A percentile compares a stretch with the other conserved stretches of the same genome.
Evolutionary conservation across 768 basidiomycete genomes (phyloP).

Genomic region (Podaxis rugospora): DNA sequence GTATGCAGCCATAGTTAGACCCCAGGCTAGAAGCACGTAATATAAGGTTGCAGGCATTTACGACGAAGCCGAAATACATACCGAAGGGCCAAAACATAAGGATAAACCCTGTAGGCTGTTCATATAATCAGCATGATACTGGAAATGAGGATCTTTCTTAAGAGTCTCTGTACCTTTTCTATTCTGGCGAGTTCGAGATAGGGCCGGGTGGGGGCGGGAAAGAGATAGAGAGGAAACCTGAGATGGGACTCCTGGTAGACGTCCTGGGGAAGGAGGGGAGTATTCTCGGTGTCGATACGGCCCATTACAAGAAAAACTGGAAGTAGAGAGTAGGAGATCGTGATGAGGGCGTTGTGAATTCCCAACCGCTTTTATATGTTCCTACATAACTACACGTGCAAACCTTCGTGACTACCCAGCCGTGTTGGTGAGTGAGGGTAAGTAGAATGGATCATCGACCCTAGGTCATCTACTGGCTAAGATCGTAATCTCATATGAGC

Average conservation of each 20-base stretch:
- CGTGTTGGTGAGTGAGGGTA: conserved; percentile 1
- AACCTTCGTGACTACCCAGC: conserved; percentile 3
- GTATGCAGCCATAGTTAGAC: conserved; percentile 47
- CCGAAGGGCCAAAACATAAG: conserved; percentile 55
- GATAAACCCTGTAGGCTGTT: conserved; percentile 44
- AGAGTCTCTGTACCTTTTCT: conserved; percentile 34
- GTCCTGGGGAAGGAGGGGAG: conserved; percentile 22
- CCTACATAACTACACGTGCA: conserved; percentile 10
- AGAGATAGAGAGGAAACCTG: conserved; percentile 30
- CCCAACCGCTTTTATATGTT: conserved; percentile 17
- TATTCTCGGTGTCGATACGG: conserved; percentile 16
- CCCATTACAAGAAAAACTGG: conserved; percentile 16
- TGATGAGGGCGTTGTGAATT: conserved; percentile 1
- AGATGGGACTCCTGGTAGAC: conserved; percentile 8
- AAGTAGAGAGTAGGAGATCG: conserved; percentile 2
- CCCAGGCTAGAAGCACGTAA: conserved; percentile 33
- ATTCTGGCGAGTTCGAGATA: conserved; percentile 49
- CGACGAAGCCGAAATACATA: conserved; percentile 14
- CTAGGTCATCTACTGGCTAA: neutral
- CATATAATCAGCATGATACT: neutral
- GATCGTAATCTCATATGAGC: neutral
- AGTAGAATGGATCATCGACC: conserved; percentile 1
- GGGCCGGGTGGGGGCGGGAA: conserved; percentile 26
- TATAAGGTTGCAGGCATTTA: neutral
- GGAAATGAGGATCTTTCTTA: neutral